These are phyloP conservation scores for Zygosaccharomyces lentus DNA, from an alignment of 805 yeast genomes.

Conservation along the genomic window DNA sequence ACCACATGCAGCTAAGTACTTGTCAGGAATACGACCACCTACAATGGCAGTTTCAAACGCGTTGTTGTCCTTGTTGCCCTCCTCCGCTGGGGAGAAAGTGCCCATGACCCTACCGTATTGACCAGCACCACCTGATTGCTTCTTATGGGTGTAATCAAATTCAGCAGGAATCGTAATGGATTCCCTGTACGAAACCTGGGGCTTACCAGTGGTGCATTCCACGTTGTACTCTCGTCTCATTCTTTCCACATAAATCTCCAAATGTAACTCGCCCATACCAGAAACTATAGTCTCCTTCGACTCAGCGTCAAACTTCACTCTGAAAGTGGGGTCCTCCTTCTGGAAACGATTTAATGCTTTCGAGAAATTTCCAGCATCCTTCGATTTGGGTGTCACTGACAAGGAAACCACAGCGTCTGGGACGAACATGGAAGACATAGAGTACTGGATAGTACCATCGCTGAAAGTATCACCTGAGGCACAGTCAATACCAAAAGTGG, in stretches of 20 bases:
- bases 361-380: slow-evolving; percentile 84
- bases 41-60: slow-evolving; percentile 81
- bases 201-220: slow-evolving; percentile 92
- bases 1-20: slow-evolving; percentile 87
- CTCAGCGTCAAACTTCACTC: slow-evolving; percentile 89
- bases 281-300: slow-evolving; percentile 82
- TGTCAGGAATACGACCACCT: slow-evolving; percentile 96
- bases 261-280: slow-evolving; percentile 97
- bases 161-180: slow-evolving; percentile 67
- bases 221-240: slow-evolving; percentile 96
- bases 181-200: slow-evolving; percentile 97
- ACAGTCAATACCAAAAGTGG: slow-evolving; percentile 98
- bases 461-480: slow-evolving; percentile 98
- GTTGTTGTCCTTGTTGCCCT: slow-evolving; percentile 55
- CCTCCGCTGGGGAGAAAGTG: slow-evolving; percentile 57
- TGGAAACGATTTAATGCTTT: slow-evolving; percentile 97
- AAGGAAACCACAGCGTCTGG: slow-evolving; percentile 98
- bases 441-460: slow-evolving; percentile 70
- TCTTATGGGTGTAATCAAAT: slow-evolving; percentile 94
- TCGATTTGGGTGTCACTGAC: slow-evolving; percentile 81
- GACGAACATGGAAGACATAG: slow-evolving; percentile 97
- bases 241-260: slow-evolving; percentile 97
- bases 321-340: slow-evolving; percentile 97
- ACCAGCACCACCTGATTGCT: slow-evolving; percentile 99
- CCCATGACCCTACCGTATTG: slow-evolving; percentile 98